Evolutionary conservation across 1,139 yeast species (phyloP), one percentile per base, ranked within the genome.

Genomic region (Hemisphaericaspora lyxosophila): DNA sequence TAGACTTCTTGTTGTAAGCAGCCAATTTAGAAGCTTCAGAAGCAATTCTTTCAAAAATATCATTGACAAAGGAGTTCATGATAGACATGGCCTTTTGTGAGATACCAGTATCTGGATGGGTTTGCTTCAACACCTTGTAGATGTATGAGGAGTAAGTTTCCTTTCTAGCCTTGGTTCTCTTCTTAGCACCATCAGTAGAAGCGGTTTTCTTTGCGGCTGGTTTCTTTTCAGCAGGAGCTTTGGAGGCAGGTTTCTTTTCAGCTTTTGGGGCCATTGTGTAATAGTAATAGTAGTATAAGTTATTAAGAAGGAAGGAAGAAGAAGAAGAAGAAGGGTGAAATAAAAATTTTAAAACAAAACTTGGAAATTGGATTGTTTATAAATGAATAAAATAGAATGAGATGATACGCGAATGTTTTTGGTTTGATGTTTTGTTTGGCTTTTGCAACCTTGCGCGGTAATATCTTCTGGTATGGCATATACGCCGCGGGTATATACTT

Each of bases 41-140:
- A 59, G 97, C 97, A 60, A 82, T 82, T 80, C 94, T 84, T 74
- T 85, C 95, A 58, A 85, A 85, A 64, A 85, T 85, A 71, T 88
- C 96, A 74, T 89, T 89, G 58, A 90, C 97, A 57, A 90, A 90
- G 40, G 97, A 13, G 19, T 26, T 25, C 20, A 92, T 85, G 70
- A 92, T 92, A 45, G 97, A 89, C 97, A 92, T 92, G 56, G 98
- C 97, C 74, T 89, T 88, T 75, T 90, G 96, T 54, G 98, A 92
- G 67, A 92, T 92, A 89, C 98, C 98, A 50, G 98, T 92, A 72
- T 92, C 97, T 72, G 98, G 96, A 76, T 94, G 97, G 52, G 98
- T 90, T 80, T 92, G 96, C 78, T 90, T 88, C 71, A 90, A 83
- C 57, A 89, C 97, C 77, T 92, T 92, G 94, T 90, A 92, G 66